A percentile compares a stretch with the other conserved stretches of the same genome.
phyloP scores from a whole-genome alignment of 805 yeast species.

The Starmerella scarabaei region DNA sequence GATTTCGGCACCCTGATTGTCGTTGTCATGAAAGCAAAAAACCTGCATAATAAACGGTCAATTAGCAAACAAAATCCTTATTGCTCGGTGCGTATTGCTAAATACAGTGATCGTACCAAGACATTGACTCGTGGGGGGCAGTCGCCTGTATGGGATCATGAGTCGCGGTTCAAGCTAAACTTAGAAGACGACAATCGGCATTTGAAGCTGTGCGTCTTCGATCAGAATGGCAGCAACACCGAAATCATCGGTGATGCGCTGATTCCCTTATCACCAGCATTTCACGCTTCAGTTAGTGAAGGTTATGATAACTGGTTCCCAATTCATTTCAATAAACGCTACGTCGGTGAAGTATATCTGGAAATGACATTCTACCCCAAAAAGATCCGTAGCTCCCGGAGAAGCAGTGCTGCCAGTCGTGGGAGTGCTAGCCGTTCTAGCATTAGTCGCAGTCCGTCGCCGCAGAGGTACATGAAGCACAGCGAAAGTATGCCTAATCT shows the following conservation, averaged over 20 bases:
- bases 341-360: constrained; percentile 78
- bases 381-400: constrained; percentile 16
- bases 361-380: constrained; percentile 86
- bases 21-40: constrained; percentile 68
- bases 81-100: constrained; percentile 68
- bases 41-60: constrained; percentile 72
- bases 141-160: constrained; percentile 63
- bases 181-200: constrained; percentile 34
- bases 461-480: not conserved
- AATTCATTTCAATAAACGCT: constrained; percentile 49
- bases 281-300: constrained; percentile 49
- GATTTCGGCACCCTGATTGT: constrained; percentile 48
- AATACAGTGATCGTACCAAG: constrained; percentile 66
- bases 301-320: constrained; percentile 83
- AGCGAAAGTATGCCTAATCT: constrained; percentile 5
- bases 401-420: constrained; percentile 4
- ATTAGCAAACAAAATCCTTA: constrained; percentile 92
- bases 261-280: constrained; percentile 63
- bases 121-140: constrained; percentile 84
- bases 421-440: not conserved
- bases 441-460: not conserved
- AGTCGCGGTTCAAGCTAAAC: constrained; percentile 26
- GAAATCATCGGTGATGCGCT: constrained; percentile 73
- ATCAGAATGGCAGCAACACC: constrained; percentile 66
- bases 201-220: constrained; percentile 62